These are phyloP conservation scores for Plectosphaerella sp. DNA, from an alignment of 2,329 filamentous ascomycete species.

Conservation along the genomic window DNA sequence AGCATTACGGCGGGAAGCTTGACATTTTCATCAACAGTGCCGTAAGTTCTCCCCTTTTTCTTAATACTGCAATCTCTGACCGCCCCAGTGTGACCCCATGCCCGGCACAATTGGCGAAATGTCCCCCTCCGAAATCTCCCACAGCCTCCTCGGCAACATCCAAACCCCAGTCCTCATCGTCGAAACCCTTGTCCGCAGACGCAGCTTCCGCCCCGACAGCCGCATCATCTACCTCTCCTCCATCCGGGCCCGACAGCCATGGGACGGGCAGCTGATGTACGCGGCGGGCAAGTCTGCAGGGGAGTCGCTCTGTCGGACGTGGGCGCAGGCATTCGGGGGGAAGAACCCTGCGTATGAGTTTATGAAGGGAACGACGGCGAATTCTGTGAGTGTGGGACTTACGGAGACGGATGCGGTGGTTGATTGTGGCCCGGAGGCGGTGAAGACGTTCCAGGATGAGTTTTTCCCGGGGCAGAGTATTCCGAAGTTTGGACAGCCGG, in stretches of 20 bases:
- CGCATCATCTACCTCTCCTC: conserved; percentile 30
- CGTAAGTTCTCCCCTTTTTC: background rate
- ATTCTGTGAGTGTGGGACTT: conserved; percentile 23
- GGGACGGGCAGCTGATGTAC: conserved; percentile 28
- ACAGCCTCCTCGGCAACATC: conserved; percentile 26
- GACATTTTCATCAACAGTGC: conserved; percentile 30
- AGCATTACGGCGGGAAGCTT: conserved; percentile 17
- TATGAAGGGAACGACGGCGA: conserved; percentile 29
- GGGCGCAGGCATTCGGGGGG: conserved; percentile 28
- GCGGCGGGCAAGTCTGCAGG: conserved; percentile 26
- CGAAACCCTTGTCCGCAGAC: conserved; percentile 24
- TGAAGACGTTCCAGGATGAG: conserved; percentile 24
- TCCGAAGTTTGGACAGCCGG: conserved; percentile 24
- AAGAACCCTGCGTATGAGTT: conserved; percentile 23
- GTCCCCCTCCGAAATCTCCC: conserved; percentile 18
- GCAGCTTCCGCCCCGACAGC: conserved; percentile 23
- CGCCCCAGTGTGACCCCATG: conserved; percentile 15
- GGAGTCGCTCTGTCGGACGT: conserved; percentile 29
- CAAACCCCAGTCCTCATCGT: conserved; percentile 29
- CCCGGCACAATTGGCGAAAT: conserved; percentile 22
- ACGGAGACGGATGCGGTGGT: conserved; percentile 28
- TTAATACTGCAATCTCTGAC: background rate
- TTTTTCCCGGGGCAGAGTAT: conserved; percentile 27
- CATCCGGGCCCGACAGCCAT: conserved; percentile 23
- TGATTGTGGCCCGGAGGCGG: conserved; percentile 22